These are phyloP conservation scores for Blastobotrys mokoenaii DNA, from an alignment of 805 yeast species.

Conservation along the genomic window DNA sequence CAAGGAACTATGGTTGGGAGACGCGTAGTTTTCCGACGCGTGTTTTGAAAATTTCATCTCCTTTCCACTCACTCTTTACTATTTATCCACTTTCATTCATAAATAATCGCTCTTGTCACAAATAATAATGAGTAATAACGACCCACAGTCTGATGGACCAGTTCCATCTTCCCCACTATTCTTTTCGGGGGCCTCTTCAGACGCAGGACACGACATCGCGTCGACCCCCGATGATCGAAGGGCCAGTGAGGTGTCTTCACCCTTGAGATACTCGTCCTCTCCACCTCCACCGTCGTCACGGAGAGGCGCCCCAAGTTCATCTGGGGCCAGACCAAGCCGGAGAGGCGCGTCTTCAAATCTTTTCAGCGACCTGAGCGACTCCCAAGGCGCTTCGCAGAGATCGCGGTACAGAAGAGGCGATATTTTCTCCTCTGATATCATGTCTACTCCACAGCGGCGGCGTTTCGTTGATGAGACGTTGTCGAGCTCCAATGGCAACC, in stretches of 20 bases:
- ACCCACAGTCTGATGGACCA: no score
- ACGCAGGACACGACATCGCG: neutral
- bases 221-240: slow-evolving; percentile 8
- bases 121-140: slow-evolving; percentile 4
- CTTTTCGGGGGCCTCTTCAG: slow-evolving; percentile 28
- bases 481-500: neutral
- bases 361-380: slow-evolving; percentile 18
- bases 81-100: neutral
- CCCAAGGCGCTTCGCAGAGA: slow-evolving; percentile 18
- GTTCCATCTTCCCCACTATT: slow-evolving; percentile 24
- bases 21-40: neutral
- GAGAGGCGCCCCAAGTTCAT: neutral
- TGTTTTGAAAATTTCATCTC: neutral
- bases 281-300: slow-evolving; percentile 20
- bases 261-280: slow-evolving; percentile 36
- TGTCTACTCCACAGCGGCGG: slow-evolving; percentile 62
- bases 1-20: no score
- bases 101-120: no score
- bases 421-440: slow-evolving; percentile 55
- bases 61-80: neutral
- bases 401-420: slow-evolving; percentile 59
- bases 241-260: slow-evolving; percentile 35
- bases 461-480: neutral
- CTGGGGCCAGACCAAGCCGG: no score
- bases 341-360: slow-evolving; percentile 14